phyloP scores from a whole-genome alignment of 2,329 filamentous ascomycete species.

The Colletotrichum salicis region DNA sequence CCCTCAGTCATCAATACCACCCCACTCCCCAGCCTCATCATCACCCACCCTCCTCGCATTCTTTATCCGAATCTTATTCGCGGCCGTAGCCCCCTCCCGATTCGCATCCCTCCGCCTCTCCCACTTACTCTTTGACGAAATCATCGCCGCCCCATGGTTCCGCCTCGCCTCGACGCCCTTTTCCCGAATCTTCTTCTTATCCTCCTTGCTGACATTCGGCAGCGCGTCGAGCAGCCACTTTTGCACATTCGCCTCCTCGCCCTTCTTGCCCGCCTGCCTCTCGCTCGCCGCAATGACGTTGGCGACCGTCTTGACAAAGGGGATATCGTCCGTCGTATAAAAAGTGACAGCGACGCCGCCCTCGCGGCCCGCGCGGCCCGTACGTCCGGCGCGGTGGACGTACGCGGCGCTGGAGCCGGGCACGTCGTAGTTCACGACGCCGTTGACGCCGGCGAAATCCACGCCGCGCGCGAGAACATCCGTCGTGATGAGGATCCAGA shows the following conservation, averaged over 20 bases:
- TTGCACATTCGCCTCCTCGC: constrained; percentile 71
- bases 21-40: constrained; percentile 55
- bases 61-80: constrained; percentile 66
- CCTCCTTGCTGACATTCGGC: constrained; percentile 84
- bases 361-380: constrained; percentile 85
- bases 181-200: constrained; percentile 83
- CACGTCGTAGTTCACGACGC: constrained; percentile 97
- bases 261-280: constrained; percentile 69
- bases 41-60: constrained; percentile 39
- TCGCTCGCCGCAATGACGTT: constrained; percentile 91
- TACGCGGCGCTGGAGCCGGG: constrained; percentile 91
- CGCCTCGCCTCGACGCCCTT: constrained; percentile 80
- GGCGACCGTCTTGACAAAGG: constrained; percentile 87
- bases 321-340: constrained; percentile 95
- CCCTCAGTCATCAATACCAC: constrained; percentile 57
- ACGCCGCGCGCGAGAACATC: constrained; percentile 92
- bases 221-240: constrained; percentile 91
- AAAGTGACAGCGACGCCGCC: constrained; percentile 93
- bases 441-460: constrained; percentile 94
- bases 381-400: constrained; percentile 92
- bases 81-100: constrained; percentile 68
- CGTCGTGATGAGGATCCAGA: constrained; percentile 97
- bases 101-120: constrained; percentile 77
- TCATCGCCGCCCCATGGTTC: constrained; percentile 65
- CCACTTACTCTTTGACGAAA: constrained; percentile 85